Evolutionary conservation across 805 yeast species (phyloP).

Genomic region (Saturnispora dispora): DNA sequence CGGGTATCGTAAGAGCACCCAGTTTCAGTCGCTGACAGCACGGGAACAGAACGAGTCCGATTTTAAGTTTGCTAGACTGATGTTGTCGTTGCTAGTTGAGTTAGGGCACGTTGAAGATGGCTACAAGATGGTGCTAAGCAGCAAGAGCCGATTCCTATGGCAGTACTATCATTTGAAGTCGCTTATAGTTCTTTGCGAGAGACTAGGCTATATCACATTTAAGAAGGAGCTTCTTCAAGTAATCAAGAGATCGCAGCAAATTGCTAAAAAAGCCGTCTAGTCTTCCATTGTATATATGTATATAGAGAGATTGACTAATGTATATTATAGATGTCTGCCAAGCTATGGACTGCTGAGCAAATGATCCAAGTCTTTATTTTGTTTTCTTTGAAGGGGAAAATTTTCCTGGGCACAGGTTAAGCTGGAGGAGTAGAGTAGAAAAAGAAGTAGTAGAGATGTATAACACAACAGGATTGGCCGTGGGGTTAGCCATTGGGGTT

Average conservation of each 20-base stretch:
- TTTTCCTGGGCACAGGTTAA: background rate
- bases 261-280: background rate
- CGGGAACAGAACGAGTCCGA: constrained; percentile 38
- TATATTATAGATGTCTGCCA: background rate
- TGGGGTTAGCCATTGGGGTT: constrained; percentile 46
- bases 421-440: background rate
- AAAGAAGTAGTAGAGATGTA: background rate
- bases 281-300: background rate
- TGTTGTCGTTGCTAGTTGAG: constrained; percentile 52
- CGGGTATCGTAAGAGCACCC: constrained; percentile 43
- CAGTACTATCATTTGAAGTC: constrained; percentile 36
- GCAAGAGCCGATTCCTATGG: constrained; percentile 69
- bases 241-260: constrained; percentile 10
- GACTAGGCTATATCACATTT: constrained; percentile 35
- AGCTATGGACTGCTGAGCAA: background rate
- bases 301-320: background rate
- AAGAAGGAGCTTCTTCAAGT: constrained; percentile 24
- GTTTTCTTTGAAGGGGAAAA: background rate
- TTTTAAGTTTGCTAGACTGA: constrained; percentile 60
- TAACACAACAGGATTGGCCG: constrained; percentile 29
- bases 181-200: constrained; percentile 32
- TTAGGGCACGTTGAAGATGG: constrained; percentile 61
- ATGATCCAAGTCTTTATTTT: background rate
- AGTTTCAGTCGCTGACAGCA: constrained; percentile 36
- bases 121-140: constrained; percentile 52